phyloP scores from a whole-genome alignment of 768 basidiomycete species.

The Tulasnella sp. region DNA sequence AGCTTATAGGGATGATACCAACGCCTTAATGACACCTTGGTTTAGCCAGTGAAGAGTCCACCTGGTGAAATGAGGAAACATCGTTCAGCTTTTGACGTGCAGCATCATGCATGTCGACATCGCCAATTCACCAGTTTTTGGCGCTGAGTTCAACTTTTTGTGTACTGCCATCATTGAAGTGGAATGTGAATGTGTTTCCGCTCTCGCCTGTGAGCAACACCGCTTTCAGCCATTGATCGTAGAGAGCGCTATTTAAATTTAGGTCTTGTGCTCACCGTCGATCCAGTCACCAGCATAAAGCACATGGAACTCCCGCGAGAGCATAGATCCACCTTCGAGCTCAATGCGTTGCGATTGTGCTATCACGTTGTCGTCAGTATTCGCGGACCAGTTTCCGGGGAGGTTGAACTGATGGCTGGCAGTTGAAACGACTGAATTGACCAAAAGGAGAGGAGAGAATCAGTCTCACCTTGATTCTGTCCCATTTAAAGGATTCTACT shows the following conservation, averaged over 20 bases:
- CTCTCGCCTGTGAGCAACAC: slow-evolving; percentile 33
- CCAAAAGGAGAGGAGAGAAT: too few relatives aligned
- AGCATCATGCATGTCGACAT: background rate
- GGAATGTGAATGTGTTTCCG: slow-evolving; percentile 36
- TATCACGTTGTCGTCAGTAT: slow-evolving; percentile 35
- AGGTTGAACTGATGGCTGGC: background rate
- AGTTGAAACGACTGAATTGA: background rate
- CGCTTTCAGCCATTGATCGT: too few relatives aligned
- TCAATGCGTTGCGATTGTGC: slow-evolving; percentile 33
- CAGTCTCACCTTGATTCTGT: slow-evolving; percentile 14
- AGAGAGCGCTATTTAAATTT: too few relatives aligned
- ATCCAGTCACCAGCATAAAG: slow-evolving; percentile 33
- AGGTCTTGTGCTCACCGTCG: slow-evolving; percentile 35
- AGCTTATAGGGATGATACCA: background rate
- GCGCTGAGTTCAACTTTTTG: slow-evolving; percentile 18
- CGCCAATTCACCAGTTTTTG: slow-evolving; percentile 19
- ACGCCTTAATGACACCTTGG: slow-evolving; percentile 19
- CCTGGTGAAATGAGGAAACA: background rate
- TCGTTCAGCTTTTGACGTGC: too few relatives aligned
- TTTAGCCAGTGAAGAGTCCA: slow-evolving; percentile 23
- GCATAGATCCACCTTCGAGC: slow-evolving; percentile 25
- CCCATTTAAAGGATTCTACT: background rate
- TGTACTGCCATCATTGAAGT: slow-evolving; percentile 18
- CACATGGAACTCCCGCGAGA: slow-evolving; percentile 30
- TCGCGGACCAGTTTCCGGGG: background rate